A percentile compares a stretch with the other conserved stretches of the same genome.
Evolutionary conservation across 768 basidiomycete species (phyloP).

Genomic region (Kwoniella bestiolae): DNA sequence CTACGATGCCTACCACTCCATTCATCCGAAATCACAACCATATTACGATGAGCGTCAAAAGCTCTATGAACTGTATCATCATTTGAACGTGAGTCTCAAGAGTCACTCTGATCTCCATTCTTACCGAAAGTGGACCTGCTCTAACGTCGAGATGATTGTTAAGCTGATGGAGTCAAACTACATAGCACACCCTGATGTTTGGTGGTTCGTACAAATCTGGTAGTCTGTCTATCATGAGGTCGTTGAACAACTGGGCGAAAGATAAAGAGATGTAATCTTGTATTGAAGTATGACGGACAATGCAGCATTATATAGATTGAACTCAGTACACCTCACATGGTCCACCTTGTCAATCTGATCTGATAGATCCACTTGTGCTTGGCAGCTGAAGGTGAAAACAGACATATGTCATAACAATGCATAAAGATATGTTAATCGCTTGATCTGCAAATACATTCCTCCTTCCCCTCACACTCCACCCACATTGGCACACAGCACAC

Average conservation of each 20-base stretch:
- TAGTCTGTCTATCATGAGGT: constrained; percentile 43
- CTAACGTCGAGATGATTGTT: no score
- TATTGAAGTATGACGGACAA: no score
- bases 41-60: constrained; percentile 43
- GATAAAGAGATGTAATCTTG: neutral
- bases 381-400: no score
- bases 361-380: no score
- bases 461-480: no score
- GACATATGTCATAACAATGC: neutral
- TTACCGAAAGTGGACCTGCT: no score
- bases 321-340: no score
- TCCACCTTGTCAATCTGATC: no score
- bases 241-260: constrained; percentile 35
- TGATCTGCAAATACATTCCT: neutral
- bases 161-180: neutral
- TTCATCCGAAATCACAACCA: constrained; percentile 43
- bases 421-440: constrained; percentile 5
- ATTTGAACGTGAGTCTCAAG: constrained; percentile 50
- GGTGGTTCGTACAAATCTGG: constrained; percentile 46
- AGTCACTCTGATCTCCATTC: no score
- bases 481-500: neutral
- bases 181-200: constrained; percentile 53
- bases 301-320: no score
- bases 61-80: constrained; percentile 54
- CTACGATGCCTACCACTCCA: constrained; percentile 52